These are phyloP conservation scores for Diplodia intermedia DNA, from an alignment of 2,329 filamentous ascomycete genomes.

Conservation along the genomic window DNA sequence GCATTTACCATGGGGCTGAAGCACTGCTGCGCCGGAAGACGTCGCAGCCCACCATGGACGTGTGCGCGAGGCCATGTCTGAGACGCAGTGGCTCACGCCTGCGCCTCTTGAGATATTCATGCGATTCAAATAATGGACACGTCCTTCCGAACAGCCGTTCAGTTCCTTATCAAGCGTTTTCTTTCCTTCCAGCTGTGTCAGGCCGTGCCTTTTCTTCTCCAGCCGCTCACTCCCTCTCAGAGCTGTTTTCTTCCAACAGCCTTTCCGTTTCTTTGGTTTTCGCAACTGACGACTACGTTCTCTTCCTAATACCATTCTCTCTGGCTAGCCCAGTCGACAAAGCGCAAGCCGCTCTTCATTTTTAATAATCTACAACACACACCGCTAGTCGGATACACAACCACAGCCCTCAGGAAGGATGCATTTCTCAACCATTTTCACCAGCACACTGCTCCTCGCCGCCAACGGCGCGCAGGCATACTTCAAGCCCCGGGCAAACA, in stretches of 20 bases:
- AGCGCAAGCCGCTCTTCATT: slow-evolving; percentile 19
- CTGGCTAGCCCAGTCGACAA: slow-evolving; percentile 14
- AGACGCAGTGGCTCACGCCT: slow-evolving; percentile 16
- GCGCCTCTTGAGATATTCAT: slow-evolving; percentile 10
- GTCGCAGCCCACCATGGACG: slow-evolving; percentile 9
- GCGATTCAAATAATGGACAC: slow-evolving; percentile 24
- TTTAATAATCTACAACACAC: background rate
- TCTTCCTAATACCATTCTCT: slow-evolving; percentile 15
- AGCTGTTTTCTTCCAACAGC: slow-evolving; percentile 1
- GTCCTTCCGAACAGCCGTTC: slow-evolving; percentile 22
- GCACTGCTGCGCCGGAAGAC: slow-evolving; percentile 20
- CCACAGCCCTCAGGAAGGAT: slow-evolving; percentile 6
- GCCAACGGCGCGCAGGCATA: slow-evolving; percentile 16
- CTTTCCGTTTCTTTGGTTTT: slow-evolving; percentile 8
- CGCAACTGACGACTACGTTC: slow-evolving; percentile 19
- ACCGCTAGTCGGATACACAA: slow-evolving; percentile 10
- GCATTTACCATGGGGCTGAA: slow-evolving; percentile 21
- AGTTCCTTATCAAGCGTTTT: slow-evolving; percentile 21
- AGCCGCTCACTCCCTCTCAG: background rate
- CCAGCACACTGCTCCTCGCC: background rate
- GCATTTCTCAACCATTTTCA: slow-evolving; percentile 22
- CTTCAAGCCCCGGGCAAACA: slow-evolving; percentile 17
- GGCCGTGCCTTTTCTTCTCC: slow-evolving; percentile 10
- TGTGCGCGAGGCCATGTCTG: background rate
- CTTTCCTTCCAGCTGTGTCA: slow-evolving; percentile 13